These are phyloP conservation scores for Kwoniella dejecticola DNA, from an alignment of 768 basidiomycete species.

Conservation along the genomic window DNA sequence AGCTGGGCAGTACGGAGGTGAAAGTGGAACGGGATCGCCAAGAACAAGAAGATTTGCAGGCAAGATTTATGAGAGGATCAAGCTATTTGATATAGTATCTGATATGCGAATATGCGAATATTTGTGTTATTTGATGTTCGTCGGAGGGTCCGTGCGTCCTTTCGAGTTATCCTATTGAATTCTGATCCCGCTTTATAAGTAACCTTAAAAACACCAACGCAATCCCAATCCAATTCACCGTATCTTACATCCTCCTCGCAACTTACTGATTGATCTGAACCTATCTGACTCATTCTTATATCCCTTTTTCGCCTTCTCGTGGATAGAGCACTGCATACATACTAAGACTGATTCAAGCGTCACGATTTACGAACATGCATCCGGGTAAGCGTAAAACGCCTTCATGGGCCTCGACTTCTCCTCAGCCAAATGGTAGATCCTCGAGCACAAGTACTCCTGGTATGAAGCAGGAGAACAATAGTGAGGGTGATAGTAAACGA, in stretches of 20 bases:
- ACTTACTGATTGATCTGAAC: too few species aligned
- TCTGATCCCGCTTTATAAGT: constrained; percentile 1
- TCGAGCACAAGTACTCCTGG: constrained; percentile 9
- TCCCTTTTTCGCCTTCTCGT: background rate
- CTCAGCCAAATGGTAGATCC: constrained; percentile 13
- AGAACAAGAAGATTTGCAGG: too few species aligned
- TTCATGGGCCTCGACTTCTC: constrained; percentile 21
- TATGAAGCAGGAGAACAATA: constrained; percentile 12
- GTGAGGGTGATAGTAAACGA: constrained; percentile 13
- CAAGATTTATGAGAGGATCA: too few species aligned
- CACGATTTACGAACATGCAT: constrained; percentile 16
- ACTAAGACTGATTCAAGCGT: too few species aligned
- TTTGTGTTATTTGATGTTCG: too few species aligned
- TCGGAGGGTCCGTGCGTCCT: too few species aligned
- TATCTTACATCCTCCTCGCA: background rate
- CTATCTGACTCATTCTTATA: background rate
- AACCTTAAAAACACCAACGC: background rate
- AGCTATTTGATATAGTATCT: too few species aligned
- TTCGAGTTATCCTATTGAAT: too few species aligned
- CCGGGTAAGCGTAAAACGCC: constrained; percentile 21
- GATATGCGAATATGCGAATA: too few species aligned
- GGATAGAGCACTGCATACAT: too few species aligned
- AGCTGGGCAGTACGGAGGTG: too few species aligned
- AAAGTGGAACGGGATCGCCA: too few species aligned
- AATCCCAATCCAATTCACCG: background rate